Evolutionary conservation across 768 basidiomycete species (phyloP).

Genomic region (Russula abietina): DNA sequence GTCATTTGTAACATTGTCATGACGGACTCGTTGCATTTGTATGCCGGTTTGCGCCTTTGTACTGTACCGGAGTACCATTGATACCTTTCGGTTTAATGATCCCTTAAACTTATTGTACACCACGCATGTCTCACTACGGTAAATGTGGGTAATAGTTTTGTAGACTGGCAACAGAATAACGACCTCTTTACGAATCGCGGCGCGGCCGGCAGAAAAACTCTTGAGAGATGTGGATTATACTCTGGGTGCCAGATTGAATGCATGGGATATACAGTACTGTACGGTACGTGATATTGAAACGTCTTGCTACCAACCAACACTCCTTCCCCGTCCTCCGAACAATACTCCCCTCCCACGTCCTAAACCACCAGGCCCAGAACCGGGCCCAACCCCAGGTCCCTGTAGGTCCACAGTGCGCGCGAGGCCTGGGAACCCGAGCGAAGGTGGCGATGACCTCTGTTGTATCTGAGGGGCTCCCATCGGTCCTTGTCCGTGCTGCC

Average conservation of each 20-base stretch:
- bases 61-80: background rate
- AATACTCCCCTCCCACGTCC: constrained; percentile 20
- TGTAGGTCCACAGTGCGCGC: constrained; percentile 20
- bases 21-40: constrained; percentile 4
- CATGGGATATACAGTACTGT: background rate
- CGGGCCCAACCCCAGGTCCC: constrained; percentile 12
- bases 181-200: constrained; percentile 7
- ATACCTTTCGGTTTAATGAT: constrained; percentile 8
- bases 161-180: constrained; percentile 1
- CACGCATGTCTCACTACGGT: background rate
- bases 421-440: constrained; percentile 12
- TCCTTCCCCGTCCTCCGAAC: constrained; percentile 24
- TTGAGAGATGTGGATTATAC: background rate
- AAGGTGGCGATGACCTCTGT: constrained; percentile 34
- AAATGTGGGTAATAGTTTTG: constrained; percentile 4
- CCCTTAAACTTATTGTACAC: constrained; percentile 5
- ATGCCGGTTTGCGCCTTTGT: background rate
- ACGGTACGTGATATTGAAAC: background rate
- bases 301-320: constrained; percentile 14
- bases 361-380: background rate
- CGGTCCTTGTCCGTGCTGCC: background rate
- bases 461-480: constrained; percentile 23
- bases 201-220: background rate
- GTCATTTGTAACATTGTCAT: constrained; percentile 9
- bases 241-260: background rate